These are phyloP conservation scores for Juncus effusus DNA, from an alignment of 176 grass and related monocot genomes.

Conservation along the genomic window DNA sequence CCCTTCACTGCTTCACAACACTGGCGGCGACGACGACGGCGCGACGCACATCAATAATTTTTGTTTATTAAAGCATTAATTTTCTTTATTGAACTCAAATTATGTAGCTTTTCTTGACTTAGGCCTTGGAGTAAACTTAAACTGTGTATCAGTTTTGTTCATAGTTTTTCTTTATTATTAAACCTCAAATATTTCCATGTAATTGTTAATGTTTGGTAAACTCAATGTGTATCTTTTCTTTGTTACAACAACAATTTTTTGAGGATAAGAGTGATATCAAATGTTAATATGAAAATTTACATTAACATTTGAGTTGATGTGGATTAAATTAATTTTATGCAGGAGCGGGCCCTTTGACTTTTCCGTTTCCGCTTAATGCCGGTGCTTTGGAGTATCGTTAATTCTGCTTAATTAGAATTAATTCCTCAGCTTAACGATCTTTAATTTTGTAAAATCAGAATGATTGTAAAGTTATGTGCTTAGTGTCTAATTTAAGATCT, in stretches of 20 bases:
- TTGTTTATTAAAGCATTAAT: background rate
- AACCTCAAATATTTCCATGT: background rate
- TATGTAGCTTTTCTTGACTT: background rate
- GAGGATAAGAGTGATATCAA: background rate
- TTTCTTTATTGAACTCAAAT: background rate
- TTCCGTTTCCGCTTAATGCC: constrained; percentile 61
- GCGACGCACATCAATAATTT: constrained; percentile 15
- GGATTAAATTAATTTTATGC: constrained; percentile 25
- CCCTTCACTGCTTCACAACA: background rate
- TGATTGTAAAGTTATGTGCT: no score
- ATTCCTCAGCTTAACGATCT: no score
- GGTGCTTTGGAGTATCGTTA: constrained; percentile 57
- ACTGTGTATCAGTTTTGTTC: background rate
- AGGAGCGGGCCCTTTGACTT: constrained; percentile 56
- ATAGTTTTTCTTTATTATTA: background rate
- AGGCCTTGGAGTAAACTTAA: background rate
- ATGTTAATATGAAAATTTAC: background rate
- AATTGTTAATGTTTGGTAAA: background rate
- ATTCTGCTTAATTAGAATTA: constrained; percentile 12
- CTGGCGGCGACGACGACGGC: constrained; percentile 20
- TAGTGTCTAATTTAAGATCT: no score
- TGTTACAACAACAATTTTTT: background rate
- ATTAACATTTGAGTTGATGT: constrained; percentile 9
- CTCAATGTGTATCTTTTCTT: constrained; percentile 14
- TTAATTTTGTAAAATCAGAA: no score